Evolutionary conservation across 1,284 basidiomycete genomes (phyloP).

Genomic region (Cutaneotrichosporon mucoides): DNA sequence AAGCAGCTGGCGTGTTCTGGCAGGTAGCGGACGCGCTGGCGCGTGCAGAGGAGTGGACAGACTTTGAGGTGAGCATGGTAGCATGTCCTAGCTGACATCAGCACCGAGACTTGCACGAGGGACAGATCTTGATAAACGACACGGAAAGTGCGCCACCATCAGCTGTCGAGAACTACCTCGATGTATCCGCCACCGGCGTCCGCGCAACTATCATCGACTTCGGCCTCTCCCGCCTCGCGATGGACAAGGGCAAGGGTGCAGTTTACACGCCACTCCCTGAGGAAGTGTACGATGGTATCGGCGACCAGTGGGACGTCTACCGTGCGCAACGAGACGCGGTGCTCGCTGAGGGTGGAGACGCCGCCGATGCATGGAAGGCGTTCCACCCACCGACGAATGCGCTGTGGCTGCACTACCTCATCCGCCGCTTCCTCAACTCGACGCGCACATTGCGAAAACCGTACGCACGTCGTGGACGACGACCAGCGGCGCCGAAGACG

Average conservation of each 20-base stretch:
- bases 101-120: slow-evolving; percentile 97
- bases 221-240: slow-evolving; percentile 77
- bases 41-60: slow-evolving; percentile 68
- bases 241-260: background rate
- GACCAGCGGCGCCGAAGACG: background rate
- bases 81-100: slow-evolving; percentile 42
- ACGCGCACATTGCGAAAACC: slow-evolving; percentile 31
- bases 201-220: slow-evolving; percentile 87
- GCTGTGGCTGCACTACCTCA: slow-evolving; percentile 45
- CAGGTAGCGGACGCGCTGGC: slow-evolving; percentile 75
- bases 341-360: background rate
- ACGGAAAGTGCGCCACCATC: slow-evolving; percentile 33
- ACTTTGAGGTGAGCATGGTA: slow-evolving; percentile 69
- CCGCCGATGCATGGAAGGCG: background rate
- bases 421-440: slow-evolving; percentile 27
- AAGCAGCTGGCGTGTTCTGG: slow-evolving; percentile 85
- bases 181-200: slow-evolving; percentile 56
- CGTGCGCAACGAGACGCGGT: slow-evolving; percentile 58
- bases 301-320: slow-evolving; percentile 93
- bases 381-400: slow-evolving; percentile 14
- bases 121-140: slow-evolving; percentile 79
- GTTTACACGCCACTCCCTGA: slow-evolving; percentile 56
- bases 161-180: slow-evolving; percentile 16
- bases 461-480: background rate
- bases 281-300: slow-evolving; percentile 75